Base-by-base conservation (phyloP, 345 rosid species). In the Cochlearia excelsa region DNA sequence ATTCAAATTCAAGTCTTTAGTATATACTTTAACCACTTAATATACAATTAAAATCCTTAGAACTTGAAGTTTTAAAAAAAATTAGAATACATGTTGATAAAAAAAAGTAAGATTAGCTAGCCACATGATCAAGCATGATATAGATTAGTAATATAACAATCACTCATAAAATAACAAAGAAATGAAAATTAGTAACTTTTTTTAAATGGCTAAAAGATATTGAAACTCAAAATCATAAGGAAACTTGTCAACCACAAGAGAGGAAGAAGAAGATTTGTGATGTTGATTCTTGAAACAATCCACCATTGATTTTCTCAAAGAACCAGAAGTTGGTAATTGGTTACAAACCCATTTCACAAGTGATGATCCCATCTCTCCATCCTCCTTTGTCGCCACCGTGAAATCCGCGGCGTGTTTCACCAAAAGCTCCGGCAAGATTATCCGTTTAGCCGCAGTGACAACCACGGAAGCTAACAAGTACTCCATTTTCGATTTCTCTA, bases 281-380 rank as follows among this genome's bases (percentile, higher is more conserved):
- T 71, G 77, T 65, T 66, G 63, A 71, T 59, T 71, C 67, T 87
- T 78, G 72, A 84, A 86, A 79, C 89, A 92, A 41, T 92, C 96
- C 72, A 84, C 95, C 72, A 88, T 81, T 53, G 96, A 88, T 68
- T 88, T 92, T 72, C 96, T 84, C 16, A 92, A 49, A 1, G 93
- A 75, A 40, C 90, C 93, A 31, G 96, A 88, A 8, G 93, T 83
- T 3, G 95, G 93, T 53, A 92, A 65, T 58, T 92, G 96, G 61
- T 82, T 88, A 70, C 98, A 86, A 40, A 92, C 82, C 98, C 98
- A 92, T 73, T 86, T 87, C 37, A 75, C 89, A n/a, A n/a, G n/a
- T 10, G 84, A 67, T 9, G 87, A 66, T 65, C 79, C 93, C 3
- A 57, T 55, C 46, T 69, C 74, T 61, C 68, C 51, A 9, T 4